A percentile compares a stretch with the other conserved stretches of the same genome.
These are phyloP conservation scores for Pistacia atlantica DNA, from an alignment of 345 rosid species.

Conservation along the genomic window DNA sequence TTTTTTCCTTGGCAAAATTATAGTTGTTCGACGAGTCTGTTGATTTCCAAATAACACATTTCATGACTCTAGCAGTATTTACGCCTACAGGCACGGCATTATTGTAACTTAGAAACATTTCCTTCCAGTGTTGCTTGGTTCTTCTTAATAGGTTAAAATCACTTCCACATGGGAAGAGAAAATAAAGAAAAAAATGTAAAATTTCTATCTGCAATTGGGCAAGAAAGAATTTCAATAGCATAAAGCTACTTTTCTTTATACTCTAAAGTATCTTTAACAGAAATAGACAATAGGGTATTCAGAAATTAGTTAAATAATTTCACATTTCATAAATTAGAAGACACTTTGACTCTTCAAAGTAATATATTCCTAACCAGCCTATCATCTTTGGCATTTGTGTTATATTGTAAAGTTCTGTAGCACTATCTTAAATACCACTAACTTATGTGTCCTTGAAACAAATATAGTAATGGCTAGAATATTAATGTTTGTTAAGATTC, in stretches of 20 bases:
- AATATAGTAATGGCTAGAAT: constrained; percentile 1
- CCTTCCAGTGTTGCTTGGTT: not conserved
- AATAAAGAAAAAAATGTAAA: not conserved
- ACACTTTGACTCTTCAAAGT: constrained; percentile 13
- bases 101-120: not conserved
- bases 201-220: not conserved
- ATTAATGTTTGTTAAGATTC: not conserved
- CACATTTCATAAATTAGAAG: not conserved
- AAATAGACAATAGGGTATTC: not conserved
- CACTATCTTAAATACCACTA: not conserved
- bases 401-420: constrained; percentile 2
- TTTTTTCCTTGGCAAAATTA: not conserved
- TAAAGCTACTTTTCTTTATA: constrained; percentile 2
- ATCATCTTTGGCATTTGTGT: not conserved
- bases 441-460: not conserved
- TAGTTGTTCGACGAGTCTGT: not conserved
- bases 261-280: not conserved
- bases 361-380: constrained; percentile 1
- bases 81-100: not conserved
- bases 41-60: constrained; percentile 1
- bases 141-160: not conserved
- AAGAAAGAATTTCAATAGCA: not conserved
- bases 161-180: not conserved
- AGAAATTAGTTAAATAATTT: not conserved
- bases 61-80: not conserved